A percentile compares a stretch with the other conserved stretches of the same genome.
Evolutionary conservation across 768 basidiomycete genomes (phyloP).

Genomic region (Kondoa malvinella): DNA sequence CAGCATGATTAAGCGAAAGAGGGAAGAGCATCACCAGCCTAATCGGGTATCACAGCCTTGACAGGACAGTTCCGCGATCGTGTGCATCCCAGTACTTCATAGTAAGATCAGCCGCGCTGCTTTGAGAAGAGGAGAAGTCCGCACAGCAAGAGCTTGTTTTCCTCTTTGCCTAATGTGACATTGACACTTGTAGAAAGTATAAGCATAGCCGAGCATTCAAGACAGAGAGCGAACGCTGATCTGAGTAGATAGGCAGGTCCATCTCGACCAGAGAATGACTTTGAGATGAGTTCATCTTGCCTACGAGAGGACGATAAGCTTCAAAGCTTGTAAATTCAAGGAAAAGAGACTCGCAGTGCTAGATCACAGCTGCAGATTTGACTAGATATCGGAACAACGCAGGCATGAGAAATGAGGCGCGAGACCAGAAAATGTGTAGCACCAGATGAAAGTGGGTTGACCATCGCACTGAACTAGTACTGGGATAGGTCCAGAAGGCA

Average conservation of each 20-base stretch:
- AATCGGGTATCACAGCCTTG: slow-evolving; percentile 1
- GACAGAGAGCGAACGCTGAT: background rate
- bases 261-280: background rate
- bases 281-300: background rate
- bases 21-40: background rate
- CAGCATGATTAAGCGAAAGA: background rate
- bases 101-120: background rate
- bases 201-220: background rate
- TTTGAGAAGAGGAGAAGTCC: background rate
- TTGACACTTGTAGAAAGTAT: slow-evolving; percentile 2
- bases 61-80: background rate
- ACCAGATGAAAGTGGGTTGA: background rate
- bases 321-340: no score
- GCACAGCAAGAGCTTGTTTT: slow-evolving; percentile 3
- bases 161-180: background rate
- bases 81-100: background rate
- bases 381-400: background rate
- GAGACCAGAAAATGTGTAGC: background rate
- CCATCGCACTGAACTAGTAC: no score
- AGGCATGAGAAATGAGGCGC: background rate
- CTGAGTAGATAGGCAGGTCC: background rate
- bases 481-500: no score
- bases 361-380: background rate
- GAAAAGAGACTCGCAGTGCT: no score
- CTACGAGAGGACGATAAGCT: no score